Conservation (phyloP, 116 monocot genomes). For the Trichopus zeylanicus region DNA sequence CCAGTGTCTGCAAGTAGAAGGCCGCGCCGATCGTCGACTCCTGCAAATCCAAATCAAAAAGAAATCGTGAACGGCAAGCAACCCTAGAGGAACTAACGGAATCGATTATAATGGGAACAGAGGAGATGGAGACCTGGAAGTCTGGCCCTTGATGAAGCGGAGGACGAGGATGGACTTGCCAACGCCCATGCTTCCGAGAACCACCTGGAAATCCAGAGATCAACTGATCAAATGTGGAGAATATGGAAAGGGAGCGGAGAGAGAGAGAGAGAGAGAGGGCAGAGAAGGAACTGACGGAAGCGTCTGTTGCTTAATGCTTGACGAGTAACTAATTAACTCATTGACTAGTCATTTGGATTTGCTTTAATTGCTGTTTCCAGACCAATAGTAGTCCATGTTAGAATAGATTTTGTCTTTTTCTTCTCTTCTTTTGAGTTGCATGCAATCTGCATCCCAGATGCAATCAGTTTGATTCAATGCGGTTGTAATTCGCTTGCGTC, state of each 20-base stretch:
- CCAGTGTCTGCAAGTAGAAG: conserved; percentile 59
- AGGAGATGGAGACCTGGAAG: conserved; percentile 27
- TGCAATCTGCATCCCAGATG: no score
- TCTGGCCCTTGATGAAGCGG: conserved; percentile 67
- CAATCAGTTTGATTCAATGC: no score
- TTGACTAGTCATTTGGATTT: no score
- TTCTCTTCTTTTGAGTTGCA: no score
- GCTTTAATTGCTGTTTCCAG: no score
- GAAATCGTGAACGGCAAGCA: background rate
- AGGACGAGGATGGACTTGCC: conserved; percentile 65
- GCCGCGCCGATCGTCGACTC: conserved; percentile 70
- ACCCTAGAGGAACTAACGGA: background rate
- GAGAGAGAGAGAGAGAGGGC: background rate
- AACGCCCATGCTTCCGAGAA: conserved; percentile 57
- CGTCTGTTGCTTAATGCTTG: background rate
- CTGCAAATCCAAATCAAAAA: conserved; percentile 12
- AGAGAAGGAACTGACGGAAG: background rate
- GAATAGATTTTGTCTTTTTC: no score
- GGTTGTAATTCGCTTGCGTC: no score
- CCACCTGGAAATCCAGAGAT: conserved; percentile 22
- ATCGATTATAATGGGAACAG: background rate
- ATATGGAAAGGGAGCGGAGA: no score
- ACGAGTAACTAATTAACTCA: background rate
- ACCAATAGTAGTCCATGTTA: no score
- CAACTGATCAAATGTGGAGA: no score